Base-by-base conservation (phyloP, 441 rosid genomes). In the Gossypium davidsonii region DNA sequence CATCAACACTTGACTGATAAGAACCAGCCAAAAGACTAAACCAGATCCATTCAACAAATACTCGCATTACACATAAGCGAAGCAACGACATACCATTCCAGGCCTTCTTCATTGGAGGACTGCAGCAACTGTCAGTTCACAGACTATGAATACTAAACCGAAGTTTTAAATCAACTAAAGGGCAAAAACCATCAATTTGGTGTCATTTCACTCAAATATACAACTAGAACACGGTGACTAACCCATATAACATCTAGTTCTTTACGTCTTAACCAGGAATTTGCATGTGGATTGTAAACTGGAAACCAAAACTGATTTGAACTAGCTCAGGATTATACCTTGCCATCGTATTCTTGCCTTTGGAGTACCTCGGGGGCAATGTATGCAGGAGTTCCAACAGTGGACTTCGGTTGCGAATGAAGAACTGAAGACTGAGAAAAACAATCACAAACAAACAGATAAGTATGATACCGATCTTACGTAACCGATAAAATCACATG, bases 361-460 rank as follows among this genome's bases (percentile, higher is more conserved):
- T 80, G 80, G 11, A 87, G 77, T 28, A 89, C 90, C 82, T 89
- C 93, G 18, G 91, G 90, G 60, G 93, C 93, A 11, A 89, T 89
- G 64, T 85, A 89, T 5, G 93, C 93, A 77, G 93, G 93, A 71
- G 93, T 89, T 52, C 93, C 93, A n/a, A 89, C 93, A 5, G 91
- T 89, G 49, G 93, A 89, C 62, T 83, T 89, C 0, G 93, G 93
- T 81, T 87, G 88, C 2, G 91, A 89, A 76, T 86, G 90, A 71
- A 87, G 88, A 78, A 89, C 83, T 14, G 87, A 84, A 39, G 93
- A 87, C 90, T 87, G 83, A 48, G 23, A 70, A 74, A 51, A 73
- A 53, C 11, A 44, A 34, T 37, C 51, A 62, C 21, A 34, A 68
- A n/a, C 17, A 63, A 69, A 71, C 37, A 65, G 0, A 11, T 8